These are phyloP conservation scores for Quercus tomentella DNA, from an alignment of 331 rosid species.

Conservation along the genomic window DNA sequence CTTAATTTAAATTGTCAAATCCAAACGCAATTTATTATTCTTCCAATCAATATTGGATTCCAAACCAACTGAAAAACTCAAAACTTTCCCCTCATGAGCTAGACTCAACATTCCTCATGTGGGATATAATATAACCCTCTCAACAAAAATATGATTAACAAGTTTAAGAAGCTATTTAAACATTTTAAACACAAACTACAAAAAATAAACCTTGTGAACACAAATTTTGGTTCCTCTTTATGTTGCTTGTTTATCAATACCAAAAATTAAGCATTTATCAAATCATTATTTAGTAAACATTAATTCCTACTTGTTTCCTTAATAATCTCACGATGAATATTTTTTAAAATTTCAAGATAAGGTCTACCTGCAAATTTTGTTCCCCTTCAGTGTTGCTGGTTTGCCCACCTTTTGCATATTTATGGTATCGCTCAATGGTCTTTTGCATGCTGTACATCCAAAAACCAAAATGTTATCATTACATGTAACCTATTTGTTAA, in stretches of 20 bases:
- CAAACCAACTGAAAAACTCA: too few relatives aligned
- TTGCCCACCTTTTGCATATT: constrained; percentile 14
- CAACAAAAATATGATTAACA: too few relatives aligned
- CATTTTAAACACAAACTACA: neutral
- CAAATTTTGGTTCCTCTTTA: neutral
- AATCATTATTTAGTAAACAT: neutral
- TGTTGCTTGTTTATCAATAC: neutral
- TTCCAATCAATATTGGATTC: too few relatives aligned
- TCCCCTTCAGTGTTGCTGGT: constrained; percentile 22
- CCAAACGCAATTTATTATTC: too few relatives aligned
- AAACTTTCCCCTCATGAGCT: too few relatives aligned
- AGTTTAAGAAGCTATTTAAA: neutral
- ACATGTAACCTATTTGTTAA: neutral
- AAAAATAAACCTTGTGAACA: neutral
- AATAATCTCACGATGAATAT: neutral
- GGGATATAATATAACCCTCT: too few relatives aligned
- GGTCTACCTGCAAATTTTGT: constrained; percentile 38
- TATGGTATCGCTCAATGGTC: constrained; percentile 30
- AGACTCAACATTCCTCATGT: too few relatives aligned
- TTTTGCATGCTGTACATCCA: constrained; percentile 38
- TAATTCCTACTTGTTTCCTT: neutral
- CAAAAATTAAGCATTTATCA: neutral
- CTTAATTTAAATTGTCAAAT: too few relatives aligned
- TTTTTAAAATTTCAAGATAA: neutral
- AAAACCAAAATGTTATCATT: neutral